Conservation (phyloP, 139 green algal species). For the Asterochloris erici region DNA sequence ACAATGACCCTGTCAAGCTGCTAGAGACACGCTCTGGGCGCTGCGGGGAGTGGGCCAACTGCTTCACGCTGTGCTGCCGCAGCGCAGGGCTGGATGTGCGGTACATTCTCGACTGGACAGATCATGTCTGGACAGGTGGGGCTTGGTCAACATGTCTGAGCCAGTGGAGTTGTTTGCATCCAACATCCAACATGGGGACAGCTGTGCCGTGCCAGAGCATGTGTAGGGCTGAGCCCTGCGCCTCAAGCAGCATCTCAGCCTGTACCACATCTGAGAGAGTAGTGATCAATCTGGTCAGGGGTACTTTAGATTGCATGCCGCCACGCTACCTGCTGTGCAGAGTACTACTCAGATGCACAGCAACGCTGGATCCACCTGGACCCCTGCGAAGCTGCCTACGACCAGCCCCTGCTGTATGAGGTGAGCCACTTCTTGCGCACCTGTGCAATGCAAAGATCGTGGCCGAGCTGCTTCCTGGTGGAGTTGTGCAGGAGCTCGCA, state of each 20-base stretch:
- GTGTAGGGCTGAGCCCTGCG: no score
- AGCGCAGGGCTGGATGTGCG: conserved; percentile 46
- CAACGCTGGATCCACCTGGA: conserved; percentile 67
- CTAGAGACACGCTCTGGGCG: conserved; percentile 66
- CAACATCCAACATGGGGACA: not conserved
- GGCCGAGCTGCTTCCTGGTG: no score
- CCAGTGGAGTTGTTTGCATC: conserved; percentile 26
- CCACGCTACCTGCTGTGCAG: not conserved
- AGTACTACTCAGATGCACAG: conserved; percentile 44
- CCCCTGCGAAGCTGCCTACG: conserved; percentile 61
- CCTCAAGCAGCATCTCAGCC: no score
- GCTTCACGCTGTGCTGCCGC: conserved; percentile 66
- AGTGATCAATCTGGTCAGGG: no score
- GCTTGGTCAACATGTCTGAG: not conserved
- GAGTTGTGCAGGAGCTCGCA: not conserved
- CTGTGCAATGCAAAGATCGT: not conserved
- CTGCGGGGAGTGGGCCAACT: conserved; percentile 79
- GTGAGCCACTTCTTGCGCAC: not conserved
- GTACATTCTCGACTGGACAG: conserved; percentile 60
- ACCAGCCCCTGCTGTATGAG: conserved; percentile 73
- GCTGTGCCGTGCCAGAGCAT: no score
- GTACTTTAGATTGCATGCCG: no score
- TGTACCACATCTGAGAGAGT: no score
- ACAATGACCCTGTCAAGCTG: conserved; percentile 61
- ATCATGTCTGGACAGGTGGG: conserved; percentile 70